These are phyloP conservation scores for Posidonia oceanica DNA, from an alignment of 116 monocot genomes.

Conservation along the genomic window DNA sequence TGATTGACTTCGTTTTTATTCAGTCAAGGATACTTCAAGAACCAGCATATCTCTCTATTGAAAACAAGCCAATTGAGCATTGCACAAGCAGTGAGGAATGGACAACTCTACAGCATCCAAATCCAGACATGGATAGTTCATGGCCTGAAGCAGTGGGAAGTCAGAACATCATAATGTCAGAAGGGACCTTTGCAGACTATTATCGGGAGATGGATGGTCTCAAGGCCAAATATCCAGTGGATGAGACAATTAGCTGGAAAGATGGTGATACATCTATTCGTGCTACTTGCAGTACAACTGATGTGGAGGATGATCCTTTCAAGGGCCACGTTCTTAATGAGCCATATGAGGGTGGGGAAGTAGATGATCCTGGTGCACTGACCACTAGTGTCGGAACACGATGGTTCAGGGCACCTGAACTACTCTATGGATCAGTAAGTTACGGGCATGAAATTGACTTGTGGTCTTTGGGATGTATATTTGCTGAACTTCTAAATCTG, in stretches of 20 bases:
- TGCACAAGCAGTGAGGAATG: constrained; percentile 16
- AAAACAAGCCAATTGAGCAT: constrained; percentile 14
- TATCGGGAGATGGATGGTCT: constrained; percentile 34
- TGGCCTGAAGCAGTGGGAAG: constrained; percentile 12
- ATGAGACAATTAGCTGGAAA: constrained; percentile 32
- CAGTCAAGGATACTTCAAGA: constrained; percentile 78
- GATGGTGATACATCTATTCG: constrained; percentile 75
- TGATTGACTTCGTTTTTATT: neutral
- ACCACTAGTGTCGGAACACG: constrained; percentile 86
- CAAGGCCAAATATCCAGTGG: constrained; percentile 28
- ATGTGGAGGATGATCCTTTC: constrained; percentile 58
- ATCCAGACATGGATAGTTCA: neutral
- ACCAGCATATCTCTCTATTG: constrained; percentile 16
- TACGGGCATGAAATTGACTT: constrained; percentile 75
- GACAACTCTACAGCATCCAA: constrained; percentile 10
- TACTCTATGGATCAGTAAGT: constrained; percentile 68
- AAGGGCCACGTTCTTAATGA: constrained; percentile 39
- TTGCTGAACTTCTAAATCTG: constrained; percentile 61
- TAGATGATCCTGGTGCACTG: constrained; percentile 38
- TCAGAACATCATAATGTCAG: constrained; percentile 13
- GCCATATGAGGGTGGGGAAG: constrained; percentile 10
- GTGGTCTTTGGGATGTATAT: constrained; percentile 82
- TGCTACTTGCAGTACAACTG: constrained; percentile 78
- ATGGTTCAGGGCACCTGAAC: constrained; percentile 86
- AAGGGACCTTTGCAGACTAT: constrained; percentile 30